These are phyloP conservation scores for Starmerella bombicola DNA, from an alignment of 805 yeast species.

Conservation along the genomic window DNA sequence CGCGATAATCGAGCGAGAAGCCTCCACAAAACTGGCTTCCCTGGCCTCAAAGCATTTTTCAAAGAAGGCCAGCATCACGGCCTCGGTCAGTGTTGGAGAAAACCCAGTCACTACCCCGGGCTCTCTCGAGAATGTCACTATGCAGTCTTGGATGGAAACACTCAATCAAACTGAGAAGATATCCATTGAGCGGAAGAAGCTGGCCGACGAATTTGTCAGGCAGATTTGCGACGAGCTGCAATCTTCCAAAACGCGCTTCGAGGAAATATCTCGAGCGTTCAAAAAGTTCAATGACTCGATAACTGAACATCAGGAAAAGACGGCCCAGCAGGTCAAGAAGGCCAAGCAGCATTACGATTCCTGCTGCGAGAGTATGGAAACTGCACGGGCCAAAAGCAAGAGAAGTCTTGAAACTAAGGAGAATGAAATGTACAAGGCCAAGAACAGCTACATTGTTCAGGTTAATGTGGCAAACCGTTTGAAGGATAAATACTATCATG, in stretches of 20 bases:
- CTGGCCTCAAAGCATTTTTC: conserved; percentile 59
- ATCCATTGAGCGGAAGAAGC: conserved; percentile 49
- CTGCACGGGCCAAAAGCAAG: conserved; percentile 60
- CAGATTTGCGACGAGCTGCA: conserved; percentile 51
- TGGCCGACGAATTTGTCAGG: conserved; percentile 47
- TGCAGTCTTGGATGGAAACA: conserved; percentile 84
- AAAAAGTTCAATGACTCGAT: conserved; percentile 49
- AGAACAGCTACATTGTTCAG: conserved; percentile 68
- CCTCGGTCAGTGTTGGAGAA: conserved; percentile 75
- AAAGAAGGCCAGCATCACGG: conserved; percentile 57
- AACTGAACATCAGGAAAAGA: conserved; percentile 34
- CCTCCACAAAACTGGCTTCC: conserved; percentile 51
- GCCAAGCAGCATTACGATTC: conserved; percentile 70
- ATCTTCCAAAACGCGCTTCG: conserved; percentile 42
- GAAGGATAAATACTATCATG: conserved; percentile 85
- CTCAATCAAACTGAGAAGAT: conserved; percentile 70
- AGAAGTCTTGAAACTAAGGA: conserved; percentile 53
- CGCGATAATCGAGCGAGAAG: conserved; percentile 70
- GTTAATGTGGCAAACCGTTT: conserved; percentile 78
- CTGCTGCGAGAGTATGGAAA: conserved; percentile 68
- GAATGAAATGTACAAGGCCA: conserved; percentile 73
- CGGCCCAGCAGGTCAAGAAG: conserved; percentile 47
- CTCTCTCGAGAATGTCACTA: conserved; percentile 72
- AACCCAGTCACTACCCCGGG: conserved; percentile 89
- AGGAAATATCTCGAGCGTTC: conserved; percentile 43